Evolutionary conservation across 2,329 filamentous ascomycete species (phyloP), one percentile per base, ranked within the genome.

Genomic region (Trichoderma koningiopsis): DNA sequence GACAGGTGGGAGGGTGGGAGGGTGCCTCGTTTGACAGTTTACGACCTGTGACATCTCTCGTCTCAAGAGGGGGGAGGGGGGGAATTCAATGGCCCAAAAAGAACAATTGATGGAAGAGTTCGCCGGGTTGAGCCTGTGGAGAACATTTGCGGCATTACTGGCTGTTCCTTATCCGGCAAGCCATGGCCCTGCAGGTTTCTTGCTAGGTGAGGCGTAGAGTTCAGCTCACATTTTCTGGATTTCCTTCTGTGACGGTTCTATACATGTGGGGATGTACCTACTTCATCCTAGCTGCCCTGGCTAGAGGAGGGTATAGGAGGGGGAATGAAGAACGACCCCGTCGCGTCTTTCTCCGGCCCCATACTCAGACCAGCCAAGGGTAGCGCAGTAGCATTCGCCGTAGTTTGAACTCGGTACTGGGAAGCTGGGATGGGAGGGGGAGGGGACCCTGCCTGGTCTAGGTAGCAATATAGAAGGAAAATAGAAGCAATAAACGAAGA

Each of bases 191-290:
- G 47, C 60, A 31, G 63, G 11, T 35, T 58, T 58, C 16, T 49
- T 37, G 52, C 52, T 66, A 59, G 63, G 55, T 66, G 63, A 66
- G 63, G 63, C 63, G 63, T 66, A 66, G 63, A 66, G 37, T 66
- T 66, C 63, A 66, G 63, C 63, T 66, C 63, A 66, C 63, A 58
- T 59, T 66, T 59, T 59, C 14, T 49, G 31, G 40, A 37, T 55
- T 40, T 31, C 55, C 63, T 66, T 66, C 63, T 31, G 58, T 37
- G 52, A 55, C 37, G 29, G 43, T 66, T 66, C 63, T 66, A 66
- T 66, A 66, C 63, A 37, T 66, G 63, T 66, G 63, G 63, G 40
- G 63, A 58, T 64, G 63, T 66, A 56, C 33, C n/a, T 66, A 43
- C 33, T 29, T 29, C 5, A 43, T 59, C 10, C n/a, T 35, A 56